Evolutionary conservation across 352 stramenopile genomes (phyloP).

Genomic region (Labyrinthula sp.): DNA sequence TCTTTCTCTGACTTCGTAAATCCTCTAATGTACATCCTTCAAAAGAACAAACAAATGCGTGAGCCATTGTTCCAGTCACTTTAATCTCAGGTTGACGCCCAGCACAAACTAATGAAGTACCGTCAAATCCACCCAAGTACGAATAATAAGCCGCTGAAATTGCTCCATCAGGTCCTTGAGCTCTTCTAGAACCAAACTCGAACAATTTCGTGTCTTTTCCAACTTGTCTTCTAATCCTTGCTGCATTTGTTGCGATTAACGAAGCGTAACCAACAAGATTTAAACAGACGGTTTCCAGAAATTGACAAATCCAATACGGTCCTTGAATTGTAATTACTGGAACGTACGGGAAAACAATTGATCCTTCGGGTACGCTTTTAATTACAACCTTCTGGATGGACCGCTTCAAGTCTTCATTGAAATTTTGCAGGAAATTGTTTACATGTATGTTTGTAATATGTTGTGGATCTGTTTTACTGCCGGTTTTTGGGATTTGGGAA

Average conservation of each 20-base stretch:
- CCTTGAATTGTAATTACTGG: conserved; percentile 74
- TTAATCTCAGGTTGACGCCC: conserved; percentile 79
- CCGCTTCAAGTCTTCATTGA: conserved; percentile 75
- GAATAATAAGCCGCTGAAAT: conserved; percentile 86
- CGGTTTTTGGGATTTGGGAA: conserved; percentile 73
- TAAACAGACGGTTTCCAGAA: conserved; percentile 91
- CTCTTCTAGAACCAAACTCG: conserved; percentile 40
- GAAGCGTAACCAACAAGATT: conserved; percentile 93
- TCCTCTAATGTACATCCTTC: conserved; percentile 64
- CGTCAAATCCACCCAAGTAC: conserved; percentile 91
- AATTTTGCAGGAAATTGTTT: conserved; percentile 77
- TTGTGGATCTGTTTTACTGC: conserved; percentile 42
- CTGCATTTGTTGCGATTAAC: conserved; percentile 90
- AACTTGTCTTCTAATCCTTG: conserved; percentile 74
- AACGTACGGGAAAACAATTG: conserved; percentile 80
- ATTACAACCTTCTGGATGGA: conserved; percentile 71
- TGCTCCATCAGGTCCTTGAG: conserved; percentile 79
- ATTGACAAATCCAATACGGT: conserved; percentile 72
- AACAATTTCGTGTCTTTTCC: conserved; percentile 42
- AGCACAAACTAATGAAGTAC: conserved; percentile 85
- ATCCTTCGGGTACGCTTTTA: conserved; percentile 75
- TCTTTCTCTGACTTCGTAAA: conserved; percentile 31
- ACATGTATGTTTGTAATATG: conserved; percentile 66
- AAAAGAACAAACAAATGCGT: conserved; percentile 84
- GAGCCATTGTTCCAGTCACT: conserved; percentile 86